These are phyloP conservation scores for Rhynchosporium secalis DNA, from an alignment of 2,329 filamentous ascomycete genomes.

Conservation along the genomic window DNA sequence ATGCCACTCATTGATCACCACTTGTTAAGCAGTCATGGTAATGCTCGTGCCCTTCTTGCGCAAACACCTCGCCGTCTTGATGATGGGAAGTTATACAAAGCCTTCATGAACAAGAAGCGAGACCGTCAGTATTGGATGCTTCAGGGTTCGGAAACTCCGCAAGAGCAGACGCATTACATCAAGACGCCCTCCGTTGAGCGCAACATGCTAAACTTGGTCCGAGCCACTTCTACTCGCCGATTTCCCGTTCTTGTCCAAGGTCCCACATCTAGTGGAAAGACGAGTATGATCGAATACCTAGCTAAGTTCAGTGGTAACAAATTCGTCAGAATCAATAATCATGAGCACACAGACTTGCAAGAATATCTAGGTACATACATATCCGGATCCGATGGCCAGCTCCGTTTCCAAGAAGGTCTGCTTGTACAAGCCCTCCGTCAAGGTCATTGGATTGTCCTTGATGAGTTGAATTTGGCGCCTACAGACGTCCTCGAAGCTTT, in stretches of 20 bases:
- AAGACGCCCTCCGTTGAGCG: conserved; percentile 93
- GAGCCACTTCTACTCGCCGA: conserved; percentile 85
- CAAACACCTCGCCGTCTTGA: conserved; percentile 75
- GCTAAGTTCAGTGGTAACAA: conserved; percentile 96
- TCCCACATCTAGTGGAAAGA: conserved; percentile 96
- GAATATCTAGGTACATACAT: conserved; percentile 96
- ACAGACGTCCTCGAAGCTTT: conserved; percentile 96
- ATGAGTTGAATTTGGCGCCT: conserved; percentile 94
- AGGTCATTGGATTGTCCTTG: conserved; percentile 96
- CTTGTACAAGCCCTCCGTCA: conserved; percentile 89
- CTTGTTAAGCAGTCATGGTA: conserved; percentile 70
- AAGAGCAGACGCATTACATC: conserved; percentile 87
- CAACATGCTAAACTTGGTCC: conserved; percentile 90
- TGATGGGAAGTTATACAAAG: conserved; percentile 76
- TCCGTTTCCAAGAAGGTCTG: conserved; percentile 90
- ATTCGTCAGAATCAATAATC: conserved; percentile 98
- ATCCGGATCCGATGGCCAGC: conserved; percentile 78
- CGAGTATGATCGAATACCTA: conserved; percentile 98
- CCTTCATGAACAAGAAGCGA: conserved; percentile 65
- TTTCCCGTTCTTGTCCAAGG: conserved; percentile 96
- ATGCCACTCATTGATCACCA: conserved; percentile 78
- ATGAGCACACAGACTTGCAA: conserved; percentile 97
- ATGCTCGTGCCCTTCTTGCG: conserved; percentile 70
- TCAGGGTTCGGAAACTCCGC: conserved; percentile 65
- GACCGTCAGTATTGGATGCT: conserved; percentile 86